Evolutionary conservation across 2,329 filamentous ascomycete genomes (phyloP), one percentile per base, ranked within the genome.

Genomic region (Talaromyces funiculosus): DNA sequence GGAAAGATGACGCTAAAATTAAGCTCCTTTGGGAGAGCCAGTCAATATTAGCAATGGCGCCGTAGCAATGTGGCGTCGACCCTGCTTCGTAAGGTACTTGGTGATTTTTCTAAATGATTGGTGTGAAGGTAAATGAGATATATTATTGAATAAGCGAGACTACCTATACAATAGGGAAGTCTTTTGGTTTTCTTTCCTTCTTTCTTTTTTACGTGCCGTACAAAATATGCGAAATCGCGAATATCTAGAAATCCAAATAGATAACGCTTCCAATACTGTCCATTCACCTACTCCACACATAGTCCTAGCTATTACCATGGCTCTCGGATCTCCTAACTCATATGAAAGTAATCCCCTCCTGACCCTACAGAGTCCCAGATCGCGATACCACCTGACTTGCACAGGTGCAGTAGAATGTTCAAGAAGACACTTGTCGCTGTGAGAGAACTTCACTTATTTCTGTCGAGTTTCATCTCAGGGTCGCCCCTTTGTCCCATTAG

Each of bases 1-100:
- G 1, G 29, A 45, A 20, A 24, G 38, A 57, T 57, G 24, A 20
- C 56, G 31, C 43, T 47, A 49, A 38, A 26, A 37, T 49, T 24
- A 45, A 49, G 29, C 20, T 26, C 14, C 35, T 51, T 42, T 2
- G 35, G 24, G 12, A 18, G 14, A 35, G 47, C 56, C 55, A 57
- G 55, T 57, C 20, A 47, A 8, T 37, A 16, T 20, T 58, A 58
- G 43, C 43, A 38, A 58, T 58, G 56, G 56, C 33, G 56, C 56
- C 22, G 56, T 58, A 58, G 56, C 56, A 58, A 49, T 51, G 56
- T 58, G 56, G 56, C 56, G 56, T 58, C 43, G 18, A 22, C 43
- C 37, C 51, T 22, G 22, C 2, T 29, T 31, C 20, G 24, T 49
- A 10, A 12, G 24, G 45, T 33, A 51, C 29, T 33, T 7, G 3